Percentiles rank a stretch among this genome's conserved stretches.
Conservation (phyloP, 2,329 filamentous ascomycete genomes). For the Diaporthe sp. region DNA sequence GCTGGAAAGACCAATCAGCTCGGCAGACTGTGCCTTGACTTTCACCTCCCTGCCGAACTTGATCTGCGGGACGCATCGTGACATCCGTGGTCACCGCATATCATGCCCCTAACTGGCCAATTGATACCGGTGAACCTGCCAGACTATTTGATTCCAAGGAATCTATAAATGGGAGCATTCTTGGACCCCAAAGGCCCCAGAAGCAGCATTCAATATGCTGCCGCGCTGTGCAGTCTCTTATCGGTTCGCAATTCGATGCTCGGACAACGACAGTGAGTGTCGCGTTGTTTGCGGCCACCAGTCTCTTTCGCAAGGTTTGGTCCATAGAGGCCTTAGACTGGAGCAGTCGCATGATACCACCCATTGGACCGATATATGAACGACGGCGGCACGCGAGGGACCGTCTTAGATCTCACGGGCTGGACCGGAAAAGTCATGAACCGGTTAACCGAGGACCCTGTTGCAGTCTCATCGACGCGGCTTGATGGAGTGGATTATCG, state of each 20-base stretch:
- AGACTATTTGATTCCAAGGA: conserved; percentile 13
- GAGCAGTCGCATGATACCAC: neutral
- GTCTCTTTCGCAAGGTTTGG: neutral
- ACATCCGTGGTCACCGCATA: conserved; percentile 32
- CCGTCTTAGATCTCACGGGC: neutral
- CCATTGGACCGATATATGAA: neutral
- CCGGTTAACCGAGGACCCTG: neutral
- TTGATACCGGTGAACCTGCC: neutral
- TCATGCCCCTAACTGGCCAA: neutral
- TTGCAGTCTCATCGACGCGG: neutral
- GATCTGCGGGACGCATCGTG: conserved; percentile 34
- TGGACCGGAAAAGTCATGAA: conserved; percentile 1
- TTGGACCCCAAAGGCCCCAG: conserved; percentile 21
- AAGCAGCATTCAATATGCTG: neutral
- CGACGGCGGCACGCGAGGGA: neutral
- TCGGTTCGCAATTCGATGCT: neutral
- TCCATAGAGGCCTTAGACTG: neutral
- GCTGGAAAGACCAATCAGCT: conserved; percentile 29
- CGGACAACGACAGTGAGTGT: neutral
- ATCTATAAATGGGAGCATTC: conserved; percentile 28
- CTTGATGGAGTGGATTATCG: neutral
- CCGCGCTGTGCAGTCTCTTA: neutral
- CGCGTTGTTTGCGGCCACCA: neutral
- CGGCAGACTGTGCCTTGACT: neutral
- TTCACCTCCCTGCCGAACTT: conserved; percentile 4